phyloP scores from a whole-genome alignment of 2,329 filamentous ascomycete species.

The Keithomyces neogunnii region DNA sequence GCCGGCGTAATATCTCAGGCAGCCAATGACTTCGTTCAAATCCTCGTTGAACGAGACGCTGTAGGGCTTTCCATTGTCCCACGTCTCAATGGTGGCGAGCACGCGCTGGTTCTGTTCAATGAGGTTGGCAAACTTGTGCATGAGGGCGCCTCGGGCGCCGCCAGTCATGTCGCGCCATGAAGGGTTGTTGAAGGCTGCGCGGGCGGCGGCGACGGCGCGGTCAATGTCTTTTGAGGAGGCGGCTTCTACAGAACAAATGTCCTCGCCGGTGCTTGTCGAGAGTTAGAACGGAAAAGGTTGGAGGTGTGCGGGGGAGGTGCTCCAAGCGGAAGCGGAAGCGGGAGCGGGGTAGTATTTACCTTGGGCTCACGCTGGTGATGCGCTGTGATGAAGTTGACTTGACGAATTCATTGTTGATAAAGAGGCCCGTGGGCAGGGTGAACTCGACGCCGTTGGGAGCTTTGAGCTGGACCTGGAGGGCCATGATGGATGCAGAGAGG shows the following conservation, averaged over 20 bases:
- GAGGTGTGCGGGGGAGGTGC: background rate
- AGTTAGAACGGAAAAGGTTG: background rate
- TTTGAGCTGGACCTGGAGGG: constrained; percentile 16
- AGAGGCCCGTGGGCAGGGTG: constrained; percentile 58
- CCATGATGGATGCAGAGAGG: background rate
- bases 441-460: constrained; percentile 57
- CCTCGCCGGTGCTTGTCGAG: constrained; percentile 18
- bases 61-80: constrained; percentile 71
- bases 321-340: too few relatives aligned
- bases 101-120: constrained; percentile 52
- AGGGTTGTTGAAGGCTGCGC: constrained; percentile 57
- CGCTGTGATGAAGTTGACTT: constrained; percentile 45
- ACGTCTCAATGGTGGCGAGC: constrained; percentile 56
- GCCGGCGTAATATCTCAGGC: constrained; percentile 67
- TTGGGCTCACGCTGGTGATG: constrained; percentile 52
- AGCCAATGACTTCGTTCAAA: constrained; percentile 34
- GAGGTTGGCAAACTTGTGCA: constrained; percentile 64
- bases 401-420: constrained; percentile 72
- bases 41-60: constrained; percentile 58
- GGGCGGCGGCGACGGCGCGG: constrained; percentile 36
- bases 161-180: constrained; percentile 60
- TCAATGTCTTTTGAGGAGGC: constrained; percentile 23
- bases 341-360: constrained; percentile 12
- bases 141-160: constrained; percentile 58
- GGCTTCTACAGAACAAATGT: constrained; percentile 24